Percentiles rank a stretch among this genome's conserved stretches.
Conservation (phyloP, 2,329 filamentous ascomycete species). For the Alternaria gaisen region DNA sequence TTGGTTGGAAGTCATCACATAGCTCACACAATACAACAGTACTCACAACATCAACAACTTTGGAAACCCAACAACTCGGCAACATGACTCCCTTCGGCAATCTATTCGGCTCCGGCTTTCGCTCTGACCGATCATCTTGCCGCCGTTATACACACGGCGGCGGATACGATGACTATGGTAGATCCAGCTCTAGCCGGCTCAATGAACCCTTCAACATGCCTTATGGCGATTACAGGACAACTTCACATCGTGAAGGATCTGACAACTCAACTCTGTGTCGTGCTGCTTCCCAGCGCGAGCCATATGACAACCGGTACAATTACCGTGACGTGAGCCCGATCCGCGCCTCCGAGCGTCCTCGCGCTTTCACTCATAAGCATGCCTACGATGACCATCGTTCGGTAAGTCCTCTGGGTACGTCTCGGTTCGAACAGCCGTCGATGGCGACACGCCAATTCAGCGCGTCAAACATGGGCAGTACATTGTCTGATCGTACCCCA, state of each 20-base stretch:
- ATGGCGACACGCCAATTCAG: not conserved
- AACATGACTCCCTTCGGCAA: not conserved
- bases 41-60: not conserved
- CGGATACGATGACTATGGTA: not conserved
- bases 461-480: not conserved
- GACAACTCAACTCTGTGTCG: not conserved
- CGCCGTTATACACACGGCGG: not conserved
- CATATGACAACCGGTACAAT: not conserved
- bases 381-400: not conserved
- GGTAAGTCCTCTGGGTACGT: not conserved
- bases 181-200: not conserved
- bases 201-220: not conserved
- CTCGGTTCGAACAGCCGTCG: not conserved
- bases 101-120: not conserved
- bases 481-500: not conserved
- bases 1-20: not conserved
- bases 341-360: not conserved
- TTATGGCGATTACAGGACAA: not conserved
- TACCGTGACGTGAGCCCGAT: not conserved
- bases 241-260: not conserved
- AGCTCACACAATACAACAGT: not conserved
- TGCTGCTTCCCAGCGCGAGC: not conserved
- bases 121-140: not conserved
- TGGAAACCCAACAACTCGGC: not conserved
- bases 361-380: not conserved